A percentile compares a stretch with the other conserved stretches of the same genome.
Evolutionary conservation across 495 filamentous ascomycete genomes (phyloP).

Genomic region (Polyplosphaeria fusca): DNA sequence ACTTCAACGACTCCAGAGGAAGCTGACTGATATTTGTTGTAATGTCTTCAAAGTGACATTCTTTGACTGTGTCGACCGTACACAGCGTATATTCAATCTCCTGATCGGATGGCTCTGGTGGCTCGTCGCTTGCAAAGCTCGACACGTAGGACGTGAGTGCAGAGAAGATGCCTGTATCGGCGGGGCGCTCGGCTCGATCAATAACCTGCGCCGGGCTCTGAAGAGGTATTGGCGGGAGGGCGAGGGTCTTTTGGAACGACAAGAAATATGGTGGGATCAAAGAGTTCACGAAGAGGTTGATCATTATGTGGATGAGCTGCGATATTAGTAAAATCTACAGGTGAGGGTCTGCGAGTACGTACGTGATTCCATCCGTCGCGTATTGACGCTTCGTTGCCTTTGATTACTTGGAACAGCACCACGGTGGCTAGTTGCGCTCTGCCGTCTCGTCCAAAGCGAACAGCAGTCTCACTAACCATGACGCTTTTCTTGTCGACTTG

Average conservation of each 20-base stretch:
- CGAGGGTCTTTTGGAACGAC: constrained; percentile 63
- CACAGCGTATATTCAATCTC: constrained; percentile 93
- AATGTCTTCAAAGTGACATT: constrained; percentile 79
- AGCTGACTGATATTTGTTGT: constrained; percentile 79
- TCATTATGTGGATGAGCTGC: constrained; percentile 82
- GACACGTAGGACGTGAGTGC: constrained; percentile 94
- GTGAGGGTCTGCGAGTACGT: constrained; percentile 39
- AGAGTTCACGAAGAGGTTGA: constrained; percentile 95
- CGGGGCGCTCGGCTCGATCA: constrained; percentile 72
- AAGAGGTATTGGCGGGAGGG: constrained; percentile 79
- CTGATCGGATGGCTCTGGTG: constrained; percentile 94
- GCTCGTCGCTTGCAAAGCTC: constrained; percentile 97
- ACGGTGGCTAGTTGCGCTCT: constrained; percentile 90
- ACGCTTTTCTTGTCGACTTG: constrained; percentile 88
- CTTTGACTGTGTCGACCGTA: constrained; percentile 90
- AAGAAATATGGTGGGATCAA: constrained; percentile 82
- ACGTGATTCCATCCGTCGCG: constrained; percentile 80
- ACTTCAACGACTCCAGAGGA: constrained; percentile 60
- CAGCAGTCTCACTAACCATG: constrained; percentile 98
- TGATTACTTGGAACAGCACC: constrained; percentile 86
- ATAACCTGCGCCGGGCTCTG: constrained; percentile 91
- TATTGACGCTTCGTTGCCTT: constrained; percentile 74
- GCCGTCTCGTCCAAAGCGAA: constrained; percentile 93
- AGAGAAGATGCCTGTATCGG: constrained; percentile 81
- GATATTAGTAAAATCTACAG: constrained; percentile 30